Conservation (phyloP, 345 rosid species). For the Reutealis trisperma region DNA sequence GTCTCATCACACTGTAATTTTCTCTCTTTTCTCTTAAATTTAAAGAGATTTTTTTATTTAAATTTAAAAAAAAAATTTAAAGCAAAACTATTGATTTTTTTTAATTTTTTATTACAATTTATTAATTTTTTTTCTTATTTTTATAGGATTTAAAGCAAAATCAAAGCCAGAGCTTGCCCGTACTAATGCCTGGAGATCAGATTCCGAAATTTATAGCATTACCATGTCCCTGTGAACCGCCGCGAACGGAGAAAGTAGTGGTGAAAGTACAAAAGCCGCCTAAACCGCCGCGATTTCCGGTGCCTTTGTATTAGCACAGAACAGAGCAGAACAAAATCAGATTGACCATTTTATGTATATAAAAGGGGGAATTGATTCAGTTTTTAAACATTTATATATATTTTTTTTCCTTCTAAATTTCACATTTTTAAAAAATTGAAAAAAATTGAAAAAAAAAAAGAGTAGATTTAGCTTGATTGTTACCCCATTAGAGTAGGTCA, state of each 20-base stretch:
- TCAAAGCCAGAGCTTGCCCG: conserved; percentile 64
- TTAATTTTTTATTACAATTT: too few relatives aligned
- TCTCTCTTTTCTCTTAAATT: background rate
- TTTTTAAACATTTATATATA: background rate
- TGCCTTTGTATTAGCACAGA: conserved; percentile 57
- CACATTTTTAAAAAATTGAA: background rate
- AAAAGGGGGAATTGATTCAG: background rate
- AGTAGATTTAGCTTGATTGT: background rate
- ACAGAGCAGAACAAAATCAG: background rate
- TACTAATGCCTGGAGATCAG: conserved; percentile 87
- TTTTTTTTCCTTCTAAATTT: background rate
- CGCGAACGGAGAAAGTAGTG: conserved; percentile 41
- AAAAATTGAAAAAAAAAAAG: background rate
- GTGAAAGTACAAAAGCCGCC: conserved; percentile 49
- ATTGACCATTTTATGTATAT: conserved; percentile 24
- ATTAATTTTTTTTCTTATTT: too few relatives aligned
- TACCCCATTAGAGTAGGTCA: conserved; percentile 4
- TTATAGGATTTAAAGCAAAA: conserved; percentile 59
- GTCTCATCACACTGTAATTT: conserved; percentile 43
- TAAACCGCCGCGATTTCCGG: conserved; percentile 59
- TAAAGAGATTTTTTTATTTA: too few relatives aligned
- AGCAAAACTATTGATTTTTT: background rate
- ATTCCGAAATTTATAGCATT: conserved; percentile 89
- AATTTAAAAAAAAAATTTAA: too few relatives aligned
- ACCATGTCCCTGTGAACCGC: conserved; percentile 86